These are phyloP conservation scores for Eucalyptus melliodora DNA, from an alignment of 345 rosid genomes.

Conservation along the genomic window DNA sequence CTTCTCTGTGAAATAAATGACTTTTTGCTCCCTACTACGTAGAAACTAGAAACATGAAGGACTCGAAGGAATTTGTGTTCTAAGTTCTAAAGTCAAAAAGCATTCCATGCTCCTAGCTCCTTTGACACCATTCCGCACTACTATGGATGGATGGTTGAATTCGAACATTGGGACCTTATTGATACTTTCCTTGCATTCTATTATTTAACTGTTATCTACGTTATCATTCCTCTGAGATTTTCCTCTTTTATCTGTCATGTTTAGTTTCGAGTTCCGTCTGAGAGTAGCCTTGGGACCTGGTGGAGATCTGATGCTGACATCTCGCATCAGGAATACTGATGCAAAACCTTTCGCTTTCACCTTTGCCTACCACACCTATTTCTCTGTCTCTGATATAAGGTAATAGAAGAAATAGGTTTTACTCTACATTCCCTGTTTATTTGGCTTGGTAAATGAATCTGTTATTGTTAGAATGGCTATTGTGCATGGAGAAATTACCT, in stretches of 20 bases:
- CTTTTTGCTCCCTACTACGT: background rate
- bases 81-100: background rate
- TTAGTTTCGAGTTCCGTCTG: conserved; percentile 82
- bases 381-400: conserved; percentile 96
- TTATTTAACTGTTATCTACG: background rate
- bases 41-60: background rate
- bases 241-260: background rate
- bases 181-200: background rate
- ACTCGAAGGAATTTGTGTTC: background rate
- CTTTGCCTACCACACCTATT: conserved; percentile 92
- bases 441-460: background rate
- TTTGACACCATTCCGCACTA: background rate
- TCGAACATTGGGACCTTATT: background rate
- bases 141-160: background rate
- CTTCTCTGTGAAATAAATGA: background rate
- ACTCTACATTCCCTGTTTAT: background rate
- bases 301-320: conserved; percentile 78
- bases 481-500: background rate
- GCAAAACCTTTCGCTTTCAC: conserved; percentile 87
- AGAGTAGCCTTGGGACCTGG: conserved; percentile 72
- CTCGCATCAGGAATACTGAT: conserved; percentile 73
- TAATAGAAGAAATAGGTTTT: background rate
- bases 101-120: background rate
- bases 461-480: background rate
- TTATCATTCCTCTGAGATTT: background rate